Conservation (phyloP, 2,329 filamentous ascomycete genomes). For the Nothopassalora personata region DNA sequence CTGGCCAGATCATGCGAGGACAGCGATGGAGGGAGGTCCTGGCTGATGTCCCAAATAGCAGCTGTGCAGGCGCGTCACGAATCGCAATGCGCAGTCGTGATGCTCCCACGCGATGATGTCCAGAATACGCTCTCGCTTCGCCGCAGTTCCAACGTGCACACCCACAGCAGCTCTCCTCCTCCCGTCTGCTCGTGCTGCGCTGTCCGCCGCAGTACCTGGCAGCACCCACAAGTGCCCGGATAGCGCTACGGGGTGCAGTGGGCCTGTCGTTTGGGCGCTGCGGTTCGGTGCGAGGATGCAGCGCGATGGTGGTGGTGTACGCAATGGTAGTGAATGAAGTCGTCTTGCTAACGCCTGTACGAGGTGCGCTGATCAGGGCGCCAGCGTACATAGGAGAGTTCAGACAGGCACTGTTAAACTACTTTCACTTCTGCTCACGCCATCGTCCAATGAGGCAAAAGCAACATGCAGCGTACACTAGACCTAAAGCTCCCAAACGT, state of each 20-base stretch:
- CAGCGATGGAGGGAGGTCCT: not conserved
- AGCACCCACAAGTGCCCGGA: not conserved
- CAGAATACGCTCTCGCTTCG: not conserved
- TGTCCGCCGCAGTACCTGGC: not conserved
- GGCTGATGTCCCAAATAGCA: not conserved
- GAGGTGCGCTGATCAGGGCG: no score
- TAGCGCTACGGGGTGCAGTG: not conserved
- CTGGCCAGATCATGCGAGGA: constrained; percentile 5
- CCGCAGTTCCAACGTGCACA: not conserved
- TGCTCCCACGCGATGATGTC: no score
- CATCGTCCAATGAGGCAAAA: no score
- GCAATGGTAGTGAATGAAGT: not conserved
- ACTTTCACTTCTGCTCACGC: no score
- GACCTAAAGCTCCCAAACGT: no score
- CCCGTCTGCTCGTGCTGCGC: not conserved
- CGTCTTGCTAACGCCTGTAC: not conserved
- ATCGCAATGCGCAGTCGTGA: not conserved
- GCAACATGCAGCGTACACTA: no score
- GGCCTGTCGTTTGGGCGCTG: not conserved
- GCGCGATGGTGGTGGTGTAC: not conserved
- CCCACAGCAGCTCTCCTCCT: not conserved
- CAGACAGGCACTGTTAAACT: no score
- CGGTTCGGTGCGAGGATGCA: not conserved
- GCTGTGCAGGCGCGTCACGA: not conserved
- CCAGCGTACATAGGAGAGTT: no score